These are phyloP conservation scores for Ettlia oleoabundans DNA, from an alignment of 139 green algal genomes.

Conservation along the genomic window DNA sequence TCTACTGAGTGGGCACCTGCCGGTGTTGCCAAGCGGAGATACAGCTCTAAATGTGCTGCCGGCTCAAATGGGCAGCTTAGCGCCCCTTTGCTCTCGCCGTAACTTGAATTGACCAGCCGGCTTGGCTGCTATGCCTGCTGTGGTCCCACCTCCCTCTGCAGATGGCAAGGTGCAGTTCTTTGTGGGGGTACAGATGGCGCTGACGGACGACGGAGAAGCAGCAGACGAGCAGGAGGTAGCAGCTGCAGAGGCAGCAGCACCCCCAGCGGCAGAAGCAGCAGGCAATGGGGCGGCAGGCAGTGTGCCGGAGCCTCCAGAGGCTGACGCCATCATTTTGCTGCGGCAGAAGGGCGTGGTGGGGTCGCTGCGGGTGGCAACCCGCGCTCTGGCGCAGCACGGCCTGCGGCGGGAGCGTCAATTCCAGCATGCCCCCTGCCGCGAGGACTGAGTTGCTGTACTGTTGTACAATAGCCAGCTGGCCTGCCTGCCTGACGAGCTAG, in stretches of 20 bases:
- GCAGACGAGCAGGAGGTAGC: not conserved
- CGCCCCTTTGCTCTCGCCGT: too few species aligned
- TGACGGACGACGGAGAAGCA: not conserved
- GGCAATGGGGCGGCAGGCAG: not conserved
- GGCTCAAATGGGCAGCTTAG: too few species aligned
- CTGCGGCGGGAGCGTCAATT: constrained; percentile 23
- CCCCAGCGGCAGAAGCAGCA: not conserved
- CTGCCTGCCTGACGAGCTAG: too few species aligned
- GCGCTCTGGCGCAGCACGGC: constrained; percentile 42
- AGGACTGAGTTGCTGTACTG: not conserved
- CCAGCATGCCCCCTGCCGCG: constrained; percentile 13
- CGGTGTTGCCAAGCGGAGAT: too few species aligned
- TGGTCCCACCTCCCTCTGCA: not conserved
- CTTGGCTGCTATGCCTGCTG: not conserved
- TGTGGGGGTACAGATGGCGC: constrained; percentile 61
- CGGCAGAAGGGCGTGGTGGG: constrained; percentile 60
- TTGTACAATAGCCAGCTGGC: too few species aligned
- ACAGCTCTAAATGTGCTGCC: too few species aligned
- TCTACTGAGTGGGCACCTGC: too few species aligned
- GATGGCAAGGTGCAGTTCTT: constrained; percentile 60
- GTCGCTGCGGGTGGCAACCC: constrained; percentile 55
- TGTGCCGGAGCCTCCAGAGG: not conserved
- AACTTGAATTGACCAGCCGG: too few species aligned
- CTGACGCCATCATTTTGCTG: constrained; percentile 33
- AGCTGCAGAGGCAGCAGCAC: not conserved